Conservation (phyloP, 2,329 filamentous ascomycete genomes). For the Cucurbitaria berberidis region DNA sequence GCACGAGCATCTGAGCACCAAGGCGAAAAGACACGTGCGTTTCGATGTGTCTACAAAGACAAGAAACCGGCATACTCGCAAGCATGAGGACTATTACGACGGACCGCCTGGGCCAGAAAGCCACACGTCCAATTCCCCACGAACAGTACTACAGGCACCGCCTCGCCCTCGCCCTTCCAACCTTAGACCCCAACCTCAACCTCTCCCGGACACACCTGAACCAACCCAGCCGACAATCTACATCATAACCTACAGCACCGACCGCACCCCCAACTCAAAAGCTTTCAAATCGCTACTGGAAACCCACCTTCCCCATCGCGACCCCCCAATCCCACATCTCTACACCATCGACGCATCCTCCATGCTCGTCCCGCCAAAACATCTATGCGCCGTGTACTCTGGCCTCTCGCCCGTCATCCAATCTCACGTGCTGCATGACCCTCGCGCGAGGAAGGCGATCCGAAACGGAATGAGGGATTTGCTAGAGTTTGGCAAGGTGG, state of each 20-base stretch:
- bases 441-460: slow-evolving; percentile 19
- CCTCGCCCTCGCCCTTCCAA: background rate
- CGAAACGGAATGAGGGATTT: slow-evolving; percentile 16
- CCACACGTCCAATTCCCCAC: background rate
- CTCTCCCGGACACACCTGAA: slow-evolving; percentile 4
- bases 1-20: background rate
- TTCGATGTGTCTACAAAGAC: background rate
- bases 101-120: background rate
- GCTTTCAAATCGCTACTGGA: slow-evolving; percentile 13
- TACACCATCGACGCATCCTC: slow-evolving; percentile 32
- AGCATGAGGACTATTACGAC: background rate
- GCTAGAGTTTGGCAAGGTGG: slow-evolving; percentile 7
- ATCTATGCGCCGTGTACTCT: slow-evolving; percentile 27
- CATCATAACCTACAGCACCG: slow-evolving; percentile 29
- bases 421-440: slow-evolving; percentile 26
- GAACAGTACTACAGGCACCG: background rate
- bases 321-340: slow-evolving; percentile 20
- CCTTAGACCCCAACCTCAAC: background rate
- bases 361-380: slow-evolving; percentile 16
- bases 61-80: background rate
- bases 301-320: slow-evolving; percentile 17
- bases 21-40: slow-evolving; percentile 4
- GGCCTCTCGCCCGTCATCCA: slow-evolving; percentile 32
- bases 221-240: slow-evolving; percentile 30
- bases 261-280: slow-evolving; percentile 4